A percentile compares a stretch with the other conserved stretches of the same genome.
Conservation (phyloP, 2,329 filamentous ascomycete genomes). For the Chaetothyriales sp. region DNA sequence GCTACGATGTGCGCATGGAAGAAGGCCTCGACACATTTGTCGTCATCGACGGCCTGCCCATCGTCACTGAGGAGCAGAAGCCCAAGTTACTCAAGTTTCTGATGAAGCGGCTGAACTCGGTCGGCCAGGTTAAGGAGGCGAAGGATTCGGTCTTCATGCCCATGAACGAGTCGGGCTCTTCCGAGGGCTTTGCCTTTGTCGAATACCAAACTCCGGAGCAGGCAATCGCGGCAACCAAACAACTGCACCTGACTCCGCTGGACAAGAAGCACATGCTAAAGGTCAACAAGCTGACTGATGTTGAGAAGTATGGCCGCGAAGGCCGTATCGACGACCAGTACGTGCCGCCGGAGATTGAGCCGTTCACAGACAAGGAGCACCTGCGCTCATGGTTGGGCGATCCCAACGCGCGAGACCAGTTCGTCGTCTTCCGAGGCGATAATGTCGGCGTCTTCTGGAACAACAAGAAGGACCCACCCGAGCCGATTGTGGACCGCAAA, state of each 20-base stretch:
- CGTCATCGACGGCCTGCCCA: slow-evolving; percentile 77
- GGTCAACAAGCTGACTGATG: slow-evolving; percentile 96
- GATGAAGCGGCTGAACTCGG: slow-evolving; percentile 76
- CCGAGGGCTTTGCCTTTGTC: slow-evolving; percentile 91
- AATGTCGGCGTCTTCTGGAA: slow-evolving; percentile 96
- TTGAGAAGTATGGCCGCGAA: slow-evolving; percentile 89
- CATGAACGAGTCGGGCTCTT: slow-evolving; percentile 70
- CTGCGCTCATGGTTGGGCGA: slow-evolving; percentile 87
- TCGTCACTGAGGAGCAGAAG: slow-evolving; percentile 79
- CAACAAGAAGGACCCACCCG: slow-evolving; percentile 81
- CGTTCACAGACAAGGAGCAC: slow-evolving; percentile 86
- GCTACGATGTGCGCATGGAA: slow-evolving; percentile 90
- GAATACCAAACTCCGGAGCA: slow-evolving; percentile 86
- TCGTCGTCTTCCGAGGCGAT: slow-evolving; percentile 84
- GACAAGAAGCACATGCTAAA: slow-evolving; percentile 93
- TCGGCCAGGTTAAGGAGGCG: slow-evolving; percentile 53
- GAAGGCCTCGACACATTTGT: slow-evolving; percentile 94
- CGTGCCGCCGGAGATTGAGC: slow-evolving; percentile 61
- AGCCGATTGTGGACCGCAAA: slow-evolving; percentile 76
- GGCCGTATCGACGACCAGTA: slow-evolving; percentile 89
- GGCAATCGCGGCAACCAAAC: slow-evolving; percentile 75
- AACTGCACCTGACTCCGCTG: slow-evolving; percentile 70
- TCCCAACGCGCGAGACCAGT: slow-evolving; percentile 79
- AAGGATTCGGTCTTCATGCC: slow-evolving; percentile 92
- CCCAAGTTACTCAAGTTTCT: slow-evolving; percentile 93